phyloP scores from a whole-genome alignment of 129 eudicot genomes.

The Artemisia annua region DNA sequence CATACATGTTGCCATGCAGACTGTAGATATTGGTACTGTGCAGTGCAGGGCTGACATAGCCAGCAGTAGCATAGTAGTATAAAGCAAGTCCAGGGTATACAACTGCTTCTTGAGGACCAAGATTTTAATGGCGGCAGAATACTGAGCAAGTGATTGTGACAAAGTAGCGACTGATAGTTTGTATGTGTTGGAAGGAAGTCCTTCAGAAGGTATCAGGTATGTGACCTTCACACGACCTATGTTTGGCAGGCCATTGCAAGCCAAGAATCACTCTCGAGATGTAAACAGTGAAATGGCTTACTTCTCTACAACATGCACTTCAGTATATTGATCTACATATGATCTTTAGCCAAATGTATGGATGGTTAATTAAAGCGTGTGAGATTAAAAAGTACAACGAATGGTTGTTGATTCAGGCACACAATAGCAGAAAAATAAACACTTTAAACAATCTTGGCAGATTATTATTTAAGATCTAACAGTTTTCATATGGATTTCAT shows the following conservation, averaged over 20 bases:
- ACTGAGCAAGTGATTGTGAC: constrained; percentile 90
- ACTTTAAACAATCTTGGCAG: not conserved
- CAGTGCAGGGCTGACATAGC: constrained; percentile 80
- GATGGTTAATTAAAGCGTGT: not conserved
- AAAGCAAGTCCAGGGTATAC: constrained; percentile 92
- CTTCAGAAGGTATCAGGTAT: constrained; percentile 77
- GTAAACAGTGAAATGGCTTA: constrained; percentile 18
- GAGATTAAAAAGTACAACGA: not conserved
- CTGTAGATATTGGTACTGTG: constrained; percentile 55
- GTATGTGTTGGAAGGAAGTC: constrained; percentile 87
- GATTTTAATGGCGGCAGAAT: constrained; percentile 96
- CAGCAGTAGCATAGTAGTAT: constrained; percentile 95
- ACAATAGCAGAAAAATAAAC: not conserved
- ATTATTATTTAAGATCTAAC: too few relatives aligned
- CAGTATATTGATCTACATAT: constrained; percentile 8
- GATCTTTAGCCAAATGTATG: not conserved
- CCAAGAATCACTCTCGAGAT: constrained; percentile 52
- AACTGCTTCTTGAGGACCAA: constrained; percentile 91
- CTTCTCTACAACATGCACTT: constrained; percentile 17
- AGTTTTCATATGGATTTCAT: not conserved
- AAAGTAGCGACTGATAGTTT: constrained; percentile 76
- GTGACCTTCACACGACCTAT: constrained; percentile 91
- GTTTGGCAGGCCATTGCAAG: constrained; percentile 85
- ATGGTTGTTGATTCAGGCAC: not conserved
- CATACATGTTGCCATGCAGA: constrained; percentile 62